Percentiles rank a stretch among this genome's conserved stretches.
phyloP scores from a whole-genome alignment of 140 eudicot genomes.

The Stevia rebaudiana region DNA sequence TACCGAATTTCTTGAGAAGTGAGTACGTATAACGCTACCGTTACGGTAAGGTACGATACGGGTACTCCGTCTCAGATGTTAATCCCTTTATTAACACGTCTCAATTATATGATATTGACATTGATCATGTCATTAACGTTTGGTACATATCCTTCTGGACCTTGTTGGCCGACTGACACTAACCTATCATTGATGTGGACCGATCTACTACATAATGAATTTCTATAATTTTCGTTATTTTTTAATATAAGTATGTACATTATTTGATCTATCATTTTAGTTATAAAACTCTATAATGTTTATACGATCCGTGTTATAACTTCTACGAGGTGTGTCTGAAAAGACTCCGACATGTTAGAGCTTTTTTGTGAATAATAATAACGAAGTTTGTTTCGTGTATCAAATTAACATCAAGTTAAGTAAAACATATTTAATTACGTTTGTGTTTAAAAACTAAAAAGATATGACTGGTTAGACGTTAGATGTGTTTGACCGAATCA shows the following conservation, averaged over 20 bases:
- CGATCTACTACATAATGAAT: not conserved
- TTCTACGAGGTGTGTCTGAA: not conserved
- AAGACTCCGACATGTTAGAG: not conserved
- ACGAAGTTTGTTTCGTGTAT: no score
- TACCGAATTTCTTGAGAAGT: no score
- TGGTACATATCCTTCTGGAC: not conserved
- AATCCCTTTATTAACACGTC: not conserved
- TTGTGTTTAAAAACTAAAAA: not conserved
- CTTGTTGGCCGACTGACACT: not conserved
- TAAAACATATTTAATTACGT: no score
- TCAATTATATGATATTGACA: not conserved
- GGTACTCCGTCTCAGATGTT: no score
- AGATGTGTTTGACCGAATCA: no score
- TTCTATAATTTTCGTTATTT: not conserved
- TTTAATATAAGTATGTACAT: no score
- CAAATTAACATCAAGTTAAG: no score
- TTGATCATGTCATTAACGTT: not conserved
- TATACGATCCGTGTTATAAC: not conserved
- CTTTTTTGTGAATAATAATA: not conserved
- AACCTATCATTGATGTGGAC: conserved; percentile 9
- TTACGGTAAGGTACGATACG: no score
- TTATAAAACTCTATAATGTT: not conserved
- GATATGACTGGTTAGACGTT: not conserved
- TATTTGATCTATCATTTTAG: not conserved
- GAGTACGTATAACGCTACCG: no score